Percentiles rank a stretch among this genome's conserved stretches.
phyloP scores from a whole-genome alignment of 1,139 yeast genomes.

The Candida anutae region DNA sequence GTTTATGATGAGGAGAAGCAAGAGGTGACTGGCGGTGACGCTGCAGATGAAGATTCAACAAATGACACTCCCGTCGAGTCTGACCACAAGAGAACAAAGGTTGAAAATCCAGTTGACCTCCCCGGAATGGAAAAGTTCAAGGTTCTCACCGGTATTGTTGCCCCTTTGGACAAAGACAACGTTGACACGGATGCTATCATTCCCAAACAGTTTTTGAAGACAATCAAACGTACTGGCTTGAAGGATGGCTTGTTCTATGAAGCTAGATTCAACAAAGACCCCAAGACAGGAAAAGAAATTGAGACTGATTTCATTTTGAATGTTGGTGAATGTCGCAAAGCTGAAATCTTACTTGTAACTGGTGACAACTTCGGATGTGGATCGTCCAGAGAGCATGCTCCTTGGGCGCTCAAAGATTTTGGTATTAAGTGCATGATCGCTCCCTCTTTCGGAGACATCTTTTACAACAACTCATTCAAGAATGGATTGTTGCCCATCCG shows the following conservation, averaged over 20 bases:
- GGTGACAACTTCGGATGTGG: constrained; percentile 99
- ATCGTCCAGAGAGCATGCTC: constrained; percentile 98
- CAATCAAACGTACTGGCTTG: constrained; percentile 94
- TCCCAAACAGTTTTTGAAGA: constrained; percentile 95
- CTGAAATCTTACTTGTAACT: constrained; percentile 80
- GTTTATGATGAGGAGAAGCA: constrained; percentile 66
- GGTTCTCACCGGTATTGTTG: constrained; percentile 76
- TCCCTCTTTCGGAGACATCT: constrained; percentile 96
- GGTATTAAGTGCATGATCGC: constrained; percentile 95
- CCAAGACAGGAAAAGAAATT: constrained; percentile 60
- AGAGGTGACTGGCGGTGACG: constrained; percentile 32
- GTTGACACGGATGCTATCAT: constrained; percentile 97
- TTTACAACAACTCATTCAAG: constrained; percentile 93
- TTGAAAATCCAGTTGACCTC: constrained; percentile 18
- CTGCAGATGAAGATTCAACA: constrained; percentile 39
- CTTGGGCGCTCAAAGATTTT: constrained; percentile 97
- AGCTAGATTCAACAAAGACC: constrained; percentile 65
- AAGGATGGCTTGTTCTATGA: constrained; percentile 85
- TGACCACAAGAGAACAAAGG: constrained; percentile 18
- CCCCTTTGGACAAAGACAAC: constrained; percentile 89
- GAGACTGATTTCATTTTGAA: constrained; percentile 86
- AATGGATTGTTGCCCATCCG: constrained; percentile 91
- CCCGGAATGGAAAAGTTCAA: constrained; percentile 60
- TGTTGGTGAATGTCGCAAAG: constrained; percentile 68
- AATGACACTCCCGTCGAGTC: constrained; percentile 51